Evolutionary conservation across 345 rosid species (phyloP).

Genomic region (Gossypium longicalyx): DNA sequence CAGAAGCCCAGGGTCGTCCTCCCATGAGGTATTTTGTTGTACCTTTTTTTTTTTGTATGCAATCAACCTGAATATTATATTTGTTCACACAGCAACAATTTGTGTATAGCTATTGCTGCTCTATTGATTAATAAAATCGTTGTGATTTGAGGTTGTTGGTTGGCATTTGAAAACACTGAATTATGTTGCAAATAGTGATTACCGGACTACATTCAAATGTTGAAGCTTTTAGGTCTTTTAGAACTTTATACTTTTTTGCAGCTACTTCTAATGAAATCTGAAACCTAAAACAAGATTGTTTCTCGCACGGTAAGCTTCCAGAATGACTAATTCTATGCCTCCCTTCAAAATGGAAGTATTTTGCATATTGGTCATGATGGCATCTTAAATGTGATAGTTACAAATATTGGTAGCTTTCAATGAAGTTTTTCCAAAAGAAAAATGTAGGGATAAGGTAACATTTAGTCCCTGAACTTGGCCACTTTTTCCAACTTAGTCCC

Average conservation of each 20-base stretch:
- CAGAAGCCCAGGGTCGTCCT: constrained; percentile 50
- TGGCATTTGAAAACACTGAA: constrained; percentile 9
- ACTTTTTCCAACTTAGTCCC: no score
- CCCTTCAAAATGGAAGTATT: constrained; percentile 9
- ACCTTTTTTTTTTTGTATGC: constrained; percentile 13
- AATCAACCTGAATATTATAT: constrained; percentile 5
- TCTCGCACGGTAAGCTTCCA: not conserved
- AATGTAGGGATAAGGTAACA: not conserved
- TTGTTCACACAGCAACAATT: constrained; percentile 11
- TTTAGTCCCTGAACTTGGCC: no score
- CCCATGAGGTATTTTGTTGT: constrained; percentile 43
- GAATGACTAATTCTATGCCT: not conserved
- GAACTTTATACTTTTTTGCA: not conserved
- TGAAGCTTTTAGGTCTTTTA: not conserved
- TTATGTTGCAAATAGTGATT: not conserved
- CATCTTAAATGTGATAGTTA: constrained; percentile 2
- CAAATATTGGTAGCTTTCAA: constrained; percentile 9
- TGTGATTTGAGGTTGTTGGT: constrained; percentile 9
- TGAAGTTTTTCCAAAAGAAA: not conserved
- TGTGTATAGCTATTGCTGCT: constrained; percentile 24
- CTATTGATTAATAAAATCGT: constrained; percentile 21
- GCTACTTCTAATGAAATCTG: not conserved
- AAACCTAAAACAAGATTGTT: not conserved
- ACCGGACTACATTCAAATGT: not conserved
- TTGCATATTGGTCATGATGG: not conserved